Conservation (phyloP, 305 asterid genomes). For the Rubia balearica region DNA sequence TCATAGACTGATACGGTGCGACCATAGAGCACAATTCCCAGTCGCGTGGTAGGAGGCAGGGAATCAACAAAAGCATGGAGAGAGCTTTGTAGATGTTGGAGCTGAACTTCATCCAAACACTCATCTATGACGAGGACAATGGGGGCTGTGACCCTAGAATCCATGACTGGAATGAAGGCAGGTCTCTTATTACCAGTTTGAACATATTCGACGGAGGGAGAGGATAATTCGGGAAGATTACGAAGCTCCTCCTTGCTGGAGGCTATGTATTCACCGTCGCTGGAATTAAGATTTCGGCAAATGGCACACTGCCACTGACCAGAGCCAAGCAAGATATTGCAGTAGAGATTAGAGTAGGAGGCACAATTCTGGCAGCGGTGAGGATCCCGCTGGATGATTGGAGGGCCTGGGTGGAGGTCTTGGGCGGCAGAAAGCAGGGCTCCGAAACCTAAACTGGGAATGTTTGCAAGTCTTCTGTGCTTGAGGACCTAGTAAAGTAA, state of each 20-base stretch:
- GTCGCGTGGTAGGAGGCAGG: slow-evolving; percentile 61
- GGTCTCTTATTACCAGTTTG: slow-evolving; percentile 70
- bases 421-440: slow-evolving; percentile 82
- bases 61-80: slow-evolving; percentile 80
- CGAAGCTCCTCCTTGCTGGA: slow-evolving; percentile 73
- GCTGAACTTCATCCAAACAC: slow-evolving; percentile 83
- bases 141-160: slow-evolving; percentile 74
- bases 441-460: slow-evolving; percentile 87
- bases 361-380: slow-evolving; percentile 90
- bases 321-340: slow-evolving; percentile 76
- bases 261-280: slow-evolving; percentile 84
- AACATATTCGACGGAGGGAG: slow-evolving; percentile 73
- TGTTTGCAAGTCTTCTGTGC: slow-evolving; percentile 74
- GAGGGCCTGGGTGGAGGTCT: slow-evolving; percentile 84
- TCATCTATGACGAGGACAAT: slow-evolving; percentile 84
- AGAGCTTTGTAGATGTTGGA: slow-evolving; percentile 76
- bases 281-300: slow-evolving; percentile 80
- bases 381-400: slow-evolving; percentile 79
- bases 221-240: slow-evolving; percentile 68
- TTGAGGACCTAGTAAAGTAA: slow-evolving; percentile 47
- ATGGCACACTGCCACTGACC: slow-evolving; percentile 98
- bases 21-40: slow-evolving; percentile 69
- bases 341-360: slow-evolving; percentile 81
- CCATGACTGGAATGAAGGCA: slow-evolving; percentile 70
- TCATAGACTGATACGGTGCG: slow-evolving; percentile 76